Base-by-base conservation (phyloP, 2,329 filamentous ascomycete species). In the Torrubiella hemipterigena region DNA sequence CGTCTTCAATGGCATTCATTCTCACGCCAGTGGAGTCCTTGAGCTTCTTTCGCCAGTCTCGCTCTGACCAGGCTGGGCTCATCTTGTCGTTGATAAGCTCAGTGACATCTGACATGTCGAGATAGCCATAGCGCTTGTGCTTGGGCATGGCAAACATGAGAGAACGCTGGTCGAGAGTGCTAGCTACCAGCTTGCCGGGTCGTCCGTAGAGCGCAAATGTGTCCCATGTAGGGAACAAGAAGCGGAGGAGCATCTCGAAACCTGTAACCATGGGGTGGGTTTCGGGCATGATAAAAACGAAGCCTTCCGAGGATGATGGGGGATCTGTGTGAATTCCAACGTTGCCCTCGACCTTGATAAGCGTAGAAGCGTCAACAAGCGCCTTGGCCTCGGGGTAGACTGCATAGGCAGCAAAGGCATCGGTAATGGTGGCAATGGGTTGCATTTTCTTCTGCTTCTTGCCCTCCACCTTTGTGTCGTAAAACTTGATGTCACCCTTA, bases 71-170 rank as follows among this genome's bases (percentile, higher is more conserved):
- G 16, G 57, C 63, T 14, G 71, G 60, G 52, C 81, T 93, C 14
- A 81, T 83, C 4, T 85, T 71, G 4, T 79, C 78, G 39, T 81
- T 68, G 38, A 98, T 86, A 25, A 96, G 61, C 32, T 70, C 69
- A 4, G 79, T 77, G 12, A 96, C 83, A 49, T 98, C 91, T 34
- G 87, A 58, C 21, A 86, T 76, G 47, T 96, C 91, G 17, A 98
- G 60, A 47, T 96, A 96, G 1, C 89, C 87, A 47, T 93, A 93
- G 41, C 82, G 73, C 32, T 78, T 76, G 44, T 91, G 77, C 44
- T 82, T 84, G 0, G 91, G 89, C 78, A 98, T 93, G 6, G 87
- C 91, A 54, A 96, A 98, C 91, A 98, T 98, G 41, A 98, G 67
- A 34, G 91, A 93, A 27, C 85, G 75, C 4, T 82, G 67, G 54